These are phyloP conservation scores for Geotrichum aggregatum DNA, from an alignment of 1,139 yeast genomes.

Conservation along the genomic window DNA sequence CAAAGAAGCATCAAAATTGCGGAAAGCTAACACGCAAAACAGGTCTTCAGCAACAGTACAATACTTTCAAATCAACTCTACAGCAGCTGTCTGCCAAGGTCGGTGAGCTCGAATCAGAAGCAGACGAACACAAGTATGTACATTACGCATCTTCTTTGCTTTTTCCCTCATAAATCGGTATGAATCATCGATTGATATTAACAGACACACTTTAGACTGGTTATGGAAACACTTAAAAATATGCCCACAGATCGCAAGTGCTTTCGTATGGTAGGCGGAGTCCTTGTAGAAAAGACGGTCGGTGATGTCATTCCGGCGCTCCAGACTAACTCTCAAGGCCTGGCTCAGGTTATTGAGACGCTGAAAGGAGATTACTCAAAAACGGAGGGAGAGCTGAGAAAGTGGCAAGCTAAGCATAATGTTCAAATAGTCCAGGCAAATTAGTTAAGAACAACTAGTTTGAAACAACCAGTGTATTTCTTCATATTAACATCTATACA, in stretches of 20 bases:
- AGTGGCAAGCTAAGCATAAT: conserved; percentile 43
- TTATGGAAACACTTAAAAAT: conserved; percentile 51
- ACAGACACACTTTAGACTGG: conserved; percentile 40
- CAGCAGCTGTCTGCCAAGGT: conserved; percentile 40
- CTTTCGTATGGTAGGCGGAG: conserved; percentile 92
- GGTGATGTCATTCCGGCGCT: conserved; percentile 70
- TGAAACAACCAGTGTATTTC: not conserved
- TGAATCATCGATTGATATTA: too few relatives aligned
- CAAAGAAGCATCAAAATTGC: too few relatives aligned
- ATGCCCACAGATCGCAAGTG: conserved; percentile 65
- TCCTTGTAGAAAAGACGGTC: conserved; percentile 76
- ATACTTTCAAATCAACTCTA: conserved; percentile 40
- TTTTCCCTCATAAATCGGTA: conserved; percentile 9
- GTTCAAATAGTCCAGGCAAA: conserved; percentile 41
- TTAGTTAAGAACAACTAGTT: not conserved
- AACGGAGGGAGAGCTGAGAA: conserved; percentile 38
- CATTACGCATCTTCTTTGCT: too few relatives aligned
- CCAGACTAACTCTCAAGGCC: conserved; percentile 51
- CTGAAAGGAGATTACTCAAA: conserved; percentile 38
- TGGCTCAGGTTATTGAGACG: conserved; percentile 37
- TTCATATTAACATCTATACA: not conserved
- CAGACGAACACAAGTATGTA: conserved; percentile 42
- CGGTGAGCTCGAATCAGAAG: conserved; percentile 42
- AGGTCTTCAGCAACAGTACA: conserved; percentile 44
- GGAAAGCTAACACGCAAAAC: too few relatives aligned